Percentiles rank a stretch among this genome's conserved stretches.
Evolutionary conservation across 2,329 filamentous ascomycete genomes (phyloP).

Genomic region (Teratosphaeriaceae sp.): DNA sequence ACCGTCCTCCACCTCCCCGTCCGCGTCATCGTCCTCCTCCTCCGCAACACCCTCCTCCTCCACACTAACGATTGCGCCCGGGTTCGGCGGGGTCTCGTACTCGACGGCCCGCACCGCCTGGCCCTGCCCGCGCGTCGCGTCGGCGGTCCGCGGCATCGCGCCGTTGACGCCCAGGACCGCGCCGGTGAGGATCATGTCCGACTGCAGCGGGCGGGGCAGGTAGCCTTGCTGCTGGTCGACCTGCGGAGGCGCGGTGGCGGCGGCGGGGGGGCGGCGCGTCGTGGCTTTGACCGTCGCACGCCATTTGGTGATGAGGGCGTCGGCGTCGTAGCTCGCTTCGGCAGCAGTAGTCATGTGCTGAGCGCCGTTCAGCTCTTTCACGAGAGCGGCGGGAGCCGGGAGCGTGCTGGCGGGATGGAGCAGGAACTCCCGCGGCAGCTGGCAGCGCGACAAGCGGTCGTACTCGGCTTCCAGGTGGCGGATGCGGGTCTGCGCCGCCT

Average conservation of each 20-base stretch:
- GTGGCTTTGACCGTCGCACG: conserved; percentile 18
- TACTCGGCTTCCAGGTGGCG: conserved; percentile 34
- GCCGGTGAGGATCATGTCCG: conserved; percentile 25
- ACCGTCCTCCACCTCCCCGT: conserved; percentile 15
- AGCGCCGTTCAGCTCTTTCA: conserved; percentile 27
- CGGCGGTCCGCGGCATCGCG: conserved; percentile 15
- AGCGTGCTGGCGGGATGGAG: conserved; percentile 30
- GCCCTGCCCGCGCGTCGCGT: not conserved
- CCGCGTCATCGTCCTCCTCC: conserved; percentile 11
- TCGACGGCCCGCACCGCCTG: conserved; percentile 9
- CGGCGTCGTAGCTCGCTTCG: conserved; percentile 22
- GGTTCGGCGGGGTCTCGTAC: conserved; percentile 25
- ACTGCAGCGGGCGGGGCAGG: no score
- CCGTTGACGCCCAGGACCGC: conserved; percentile 20
- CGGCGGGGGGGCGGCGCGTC: conserved; percentile 10
- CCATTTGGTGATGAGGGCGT: conserved; percentile 24
- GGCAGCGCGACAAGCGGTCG: conserved; percentile 27
- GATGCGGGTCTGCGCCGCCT: conserved; percentile 35
- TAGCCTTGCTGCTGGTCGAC: no score
- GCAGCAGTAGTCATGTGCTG: conserved; percentile 11
- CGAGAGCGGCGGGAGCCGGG: conserved; percentile 30
- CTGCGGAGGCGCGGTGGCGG: no score
- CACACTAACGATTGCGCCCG: conserved; percentile 18
- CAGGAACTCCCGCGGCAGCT: conserved; percentile 29
- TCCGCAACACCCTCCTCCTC: conserved; percentile 5